Conservation (phyloP, 305 asterid genomes). For the Withania somnifera region DNA sequence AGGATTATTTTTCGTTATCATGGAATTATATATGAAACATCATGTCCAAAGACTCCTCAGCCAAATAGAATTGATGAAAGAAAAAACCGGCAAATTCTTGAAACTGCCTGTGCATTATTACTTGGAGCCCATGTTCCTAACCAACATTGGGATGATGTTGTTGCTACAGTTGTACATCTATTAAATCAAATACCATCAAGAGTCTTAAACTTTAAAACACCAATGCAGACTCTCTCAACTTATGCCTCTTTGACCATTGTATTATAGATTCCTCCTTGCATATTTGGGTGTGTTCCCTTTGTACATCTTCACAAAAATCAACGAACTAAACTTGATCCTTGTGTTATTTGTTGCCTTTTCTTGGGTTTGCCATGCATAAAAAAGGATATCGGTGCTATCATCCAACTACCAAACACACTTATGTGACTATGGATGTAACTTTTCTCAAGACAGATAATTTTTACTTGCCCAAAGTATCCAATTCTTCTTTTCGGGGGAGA, state of each 20-base stretch:
- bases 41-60: neutral
- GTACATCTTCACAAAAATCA: constrained; percentile 8
- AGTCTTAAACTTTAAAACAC: neutral
- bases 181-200: neutral
- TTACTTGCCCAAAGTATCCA: neutral
- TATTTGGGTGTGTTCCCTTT: neutral
- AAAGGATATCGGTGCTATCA: neutral
- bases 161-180: neutral
- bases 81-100: neutral
- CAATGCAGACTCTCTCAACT: neutral
- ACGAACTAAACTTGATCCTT: constrained; percentile 1
- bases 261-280: neutral
- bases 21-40: neutral
- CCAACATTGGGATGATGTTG: neutral
- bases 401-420: neutral
- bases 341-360: neutral
- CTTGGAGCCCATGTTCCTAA: neutral
- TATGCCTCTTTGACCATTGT: neutral
- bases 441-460: too few relatives aligned
- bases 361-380: neutral
- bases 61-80: neutral
- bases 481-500: too few relatives aligned
- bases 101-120: neutral
- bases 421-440: neutral
- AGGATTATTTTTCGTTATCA: neutral